Conservation (phyloP, 495 filamentous ascomycete species). For the Xylaria nigripes region DNA sequence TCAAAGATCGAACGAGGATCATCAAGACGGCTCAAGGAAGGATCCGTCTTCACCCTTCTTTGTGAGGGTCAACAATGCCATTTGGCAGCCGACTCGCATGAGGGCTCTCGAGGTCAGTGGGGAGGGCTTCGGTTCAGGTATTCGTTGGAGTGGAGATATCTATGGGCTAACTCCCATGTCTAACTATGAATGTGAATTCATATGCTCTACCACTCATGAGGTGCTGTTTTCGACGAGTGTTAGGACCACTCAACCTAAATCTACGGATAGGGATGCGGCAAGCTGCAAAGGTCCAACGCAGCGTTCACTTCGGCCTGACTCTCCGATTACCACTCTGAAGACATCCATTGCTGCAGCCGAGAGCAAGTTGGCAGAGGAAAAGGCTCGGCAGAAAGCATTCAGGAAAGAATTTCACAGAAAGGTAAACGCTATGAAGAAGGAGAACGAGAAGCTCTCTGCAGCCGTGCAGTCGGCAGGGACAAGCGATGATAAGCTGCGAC, state of each 20-base stretch:
- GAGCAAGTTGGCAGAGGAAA: conserved; percentile 66
- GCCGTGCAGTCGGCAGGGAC: conserved; percentile 64
- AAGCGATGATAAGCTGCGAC: conserved; percentile 73
- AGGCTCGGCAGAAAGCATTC: conserved; percentile 61
- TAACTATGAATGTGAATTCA: conserved; percentile 78
- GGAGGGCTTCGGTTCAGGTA: conserved; percentile 35
- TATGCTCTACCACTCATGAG: conserved; percentile 62
- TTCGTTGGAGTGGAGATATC: conserved; percentile 71
- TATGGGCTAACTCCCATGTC: conserved; percentile 80
- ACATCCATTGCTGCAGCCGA: conserved; percentile 80
- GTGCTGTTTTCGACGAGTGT: conserved; percentile 72
- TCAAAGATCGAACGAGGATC: conserved; percentile 27
- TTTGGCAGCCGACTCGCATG: conserved; percentile 79
- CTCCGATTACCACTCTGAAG: conserved; percentile 81
- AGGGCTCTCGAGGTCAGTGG: conserved; percentile 49
- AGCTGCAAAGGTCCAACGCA: conserved; percentile 38
- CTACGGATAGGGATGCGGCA: conserved; percentile 48
- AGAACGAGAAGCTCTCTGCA: conserved; percentile 65
- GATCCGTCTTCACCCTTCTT: conserved; percentile 71
- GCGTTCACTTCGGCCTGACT: conserved; percentile 63
- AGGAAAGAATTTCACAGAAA: conserved; percentile 73
- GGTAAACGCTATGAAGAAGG: conserved; percentile 62
- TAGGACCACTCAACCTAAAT: conserved; percentile 65
- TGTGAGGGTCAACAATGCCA: conserved; percentile 78
- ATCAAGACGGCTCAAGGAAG: conserved; percentile 40